phyloP scores from a whole-genome alignment of 2,329 filamentous ascomycete genomes.

The Pestalotiopsis sp. region DNA sequence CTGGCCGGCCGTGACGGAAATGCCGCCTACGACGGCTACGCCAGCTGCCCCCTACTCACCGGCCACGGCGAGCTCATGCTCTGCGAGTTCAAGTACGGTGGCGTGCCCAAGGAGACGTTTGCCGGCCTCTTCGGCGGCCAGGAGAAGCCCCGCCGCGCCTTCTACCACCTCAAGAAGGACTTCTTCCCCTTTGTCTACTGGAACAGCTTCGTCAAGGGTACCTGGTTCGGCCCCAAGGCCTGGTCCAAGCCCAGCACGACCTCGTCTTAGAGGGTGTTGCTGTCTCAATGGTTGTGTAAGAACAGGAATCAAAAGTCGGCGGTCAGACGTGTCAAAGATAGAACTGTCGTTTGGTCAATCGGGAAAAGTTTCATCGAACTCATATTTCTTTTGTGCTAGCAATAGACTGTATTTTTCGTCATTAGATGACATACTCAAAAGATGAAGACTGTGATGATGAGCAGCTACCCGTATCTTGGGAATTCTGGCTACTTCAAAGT shows the following conservation, averaged over 20 bases:
- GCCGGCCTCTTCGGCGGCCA: constrained; percentile 35
- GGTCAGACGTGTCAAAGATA: background rate
- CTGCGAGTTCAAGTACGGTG: constrained; percentile 48
- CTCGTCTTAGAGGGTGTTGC: background rate
- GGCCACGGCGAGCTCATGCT: constrained; percentile 45
- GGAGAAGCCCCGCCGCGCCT: constrained; percentile 36
- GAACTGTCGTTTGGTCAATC: background rate
- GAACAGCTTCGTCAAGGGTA: constrained; percentile 27
- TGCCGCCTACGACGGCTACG: constrained; percentile 43
- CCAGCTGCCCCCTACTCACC: constrained; percentile 45
- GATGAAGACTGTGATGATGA: background rate
- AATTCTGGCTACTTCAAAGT: too few species aligned
- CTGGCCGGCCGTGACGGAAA: constrained; percentile 33
- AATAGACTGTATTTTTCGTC: background rate
- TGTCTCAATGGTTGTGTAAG: background rate
- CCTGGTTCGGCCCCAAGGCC: constrained; percentile 23
- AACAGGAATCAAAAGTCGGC: background rate
- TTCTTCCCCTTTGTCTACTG: constrained; percentile 37
- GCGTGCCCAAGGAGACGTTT: constrained; percentile 46
- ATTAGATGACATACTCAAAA: background rate
- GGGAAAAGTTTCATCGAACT: background rate
- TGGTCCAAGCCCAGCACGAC: constrained; percentile 3
- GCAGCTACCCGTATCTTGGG: too few species aligned
- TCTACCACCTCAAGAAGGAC: constrained; percentile 46
- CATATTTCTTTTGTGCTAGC: background rate